These are phyloP conservation scores for Naganishia onofrii DNA, from an alignment of 768 basidiomycete species.

Conservation along the genomic window DNA sequence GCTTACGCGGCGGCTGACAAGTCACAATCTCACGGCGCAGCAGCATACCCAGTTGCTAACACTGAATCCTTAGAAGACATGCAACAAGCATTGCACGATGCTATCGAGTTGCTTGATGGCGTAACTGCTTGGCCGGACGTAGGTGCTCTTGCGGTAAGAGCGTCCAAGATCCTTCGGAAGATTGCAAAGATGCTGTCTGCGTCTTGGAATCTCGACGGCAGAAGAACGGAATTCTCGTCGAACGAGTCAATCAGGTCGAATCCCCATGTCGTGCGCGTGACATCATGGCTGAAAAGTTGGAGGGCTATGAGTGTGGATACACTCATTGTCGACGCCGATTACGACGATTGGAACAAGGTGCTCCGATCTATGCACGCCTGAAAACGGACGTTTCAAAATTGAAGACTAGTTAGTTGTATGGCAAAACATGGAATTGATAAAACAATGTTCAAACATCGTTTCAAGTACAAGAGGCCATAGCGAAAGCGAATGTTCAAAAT, in stretches of 20 bases:
- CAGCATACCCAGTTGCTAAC: background rate
- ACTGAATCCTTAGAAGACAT: conserved; percentile 22
- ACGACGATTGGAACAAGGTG: conserved; percentile 32
- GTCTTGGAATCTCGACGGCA: background rate
- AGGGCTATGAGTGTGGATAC: conserved; percentile 35
- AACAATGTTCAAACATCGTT: background rate
- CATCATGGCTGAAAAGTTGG: conserved; percentile 35
- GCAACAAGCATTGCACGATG: conserved; percentile 32
- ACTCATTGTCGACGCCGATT: conserved; percentile 41
- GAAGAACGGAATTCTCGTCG: background rate
- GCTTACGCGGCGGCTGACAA: conserved; percentile 26
- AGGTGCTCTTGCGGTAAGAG: conserved; percentile 31
- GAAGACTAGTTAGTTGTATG: background rate
- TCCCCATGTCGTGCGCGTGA: conserved; percentile 28
- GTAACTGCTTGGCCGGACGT: conserved; percentile 30
- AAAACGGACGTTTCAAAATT: no score
- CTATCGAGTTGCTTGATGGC: conserved; percentile 41
- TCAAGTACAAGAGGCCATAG: background rate
- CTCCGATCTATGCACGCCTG: conserved; percentile 13
- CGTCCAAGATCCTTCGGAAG: conserved; percentile 37
- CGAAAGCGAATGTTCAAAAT: conserved; percentile 2
- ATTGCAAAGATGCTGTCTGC: conserved; percentile 29
- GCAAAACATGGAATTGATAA: background rate
- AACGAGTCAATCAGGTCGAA: background rate
- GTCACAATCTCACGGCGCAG: background rate